Evolutionary conservation across 2,329 filamentous ascomycete species (phyloP).

Genomic region (Hypoxylon sp.): DNA sequence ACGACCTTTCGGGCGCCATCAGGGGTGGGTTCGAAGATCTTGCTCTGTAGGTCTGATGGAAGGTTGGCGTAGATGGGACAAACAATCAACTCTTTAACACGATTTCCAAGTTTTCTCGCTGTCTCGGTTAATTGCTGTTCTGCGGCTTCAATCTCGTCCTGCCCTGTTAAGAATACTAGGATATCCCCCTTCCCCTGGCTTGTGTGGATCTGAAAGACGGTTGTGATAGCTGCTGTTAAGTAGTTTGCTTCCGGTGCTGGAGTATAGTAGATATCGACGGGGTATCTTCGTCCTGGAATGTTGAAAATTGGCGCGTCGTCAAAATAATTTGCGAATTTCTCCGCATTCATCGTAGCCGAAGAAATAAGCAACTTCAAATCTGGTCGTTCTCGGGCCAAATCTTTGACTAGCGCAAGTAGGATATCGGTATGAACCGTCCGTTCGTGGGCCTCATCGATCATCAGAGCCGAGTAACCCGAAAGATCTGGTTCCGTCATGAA

Average conservation of each 20-base stretch:
- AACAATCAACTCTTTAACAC: slow-evolving; percentile 86
- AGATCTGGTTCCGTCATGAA: slow-evolving; percentile 90
- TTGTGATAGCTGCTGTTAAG: slow-evolving; percentile 87
- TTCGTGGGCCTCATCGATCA: slow-evolving; percentile 98
- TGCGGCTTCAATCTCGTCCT: slow-evolving; percentile 93
- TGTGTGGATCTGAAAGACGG: slow-evolving; percentile 93
- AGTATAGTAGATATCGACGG: slow-evolving; percentile 91
- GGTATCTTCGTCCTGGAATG: slow-evolving; percentile 87
- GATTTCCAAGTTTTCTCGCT: slow-evolving; percentile 82
- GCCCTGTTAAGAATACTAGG: slow-evolving; percentile 91
- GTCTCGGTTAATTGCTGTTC: slow-evolving; percentile 87
- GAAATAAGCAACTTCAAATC: slow-evolving; percentile 92
- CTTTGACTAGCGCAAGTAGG: slow-evolving; percentile 85
- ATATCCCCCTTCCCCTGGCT: slow-evolving; percentile 88
- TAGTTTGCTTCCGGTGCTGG: slow-evolving; percentile 94
- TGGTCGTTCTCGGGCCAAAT: slow-evolving; percentile 81
- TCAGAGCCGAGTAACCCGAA: slow-evolving; percentile 82
- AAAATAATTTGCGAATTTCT: slow-evolving; percentile 92
- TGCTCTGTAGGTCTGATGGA: slow-evolving; percentile 87
- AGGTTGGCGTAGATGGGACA: slow-evolving; percentile 95
- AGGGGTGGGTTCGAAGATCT: slow-evolving; percentile 94
- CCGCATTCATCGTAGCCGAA: slow-evolving; percentile 92
- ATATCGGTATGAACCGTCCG: slow-evolving; percentile 92
- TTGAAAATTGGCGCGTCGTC: slow-evolving; percentile 94
- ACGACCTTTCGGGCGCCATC: slow-evolving; percentile 88